These are phyloP conservation scores for Syncephalastrum monosporum DNA, from an alignment of 371 early-diverging fungal species.

Conservation along the genomic window DNA sequence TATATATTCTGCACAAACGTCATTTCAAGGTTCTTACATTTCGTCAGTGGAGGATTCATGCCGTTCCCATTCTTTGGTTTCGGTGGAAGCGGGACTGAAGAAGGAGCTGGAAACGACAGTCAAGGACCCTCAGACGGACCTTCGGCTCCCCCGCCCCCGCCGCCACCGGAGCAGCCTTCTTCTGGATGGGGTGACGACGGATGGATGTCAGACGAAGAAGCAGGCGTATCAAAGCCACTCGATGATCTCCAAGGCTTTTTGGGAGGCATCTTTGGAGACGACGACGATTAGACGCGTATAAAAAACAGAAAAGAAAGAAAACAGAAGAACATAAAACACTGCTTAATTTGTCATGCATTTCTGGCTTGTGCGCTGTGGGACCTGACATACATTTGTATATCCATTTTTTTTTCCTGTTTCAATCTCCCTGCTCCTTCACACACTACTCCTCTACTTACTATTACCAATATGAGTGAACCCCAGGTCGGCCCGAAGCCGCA, in stretches of 20 bases:
- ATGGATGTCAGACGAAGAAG: slow-evolving; percentile 43
- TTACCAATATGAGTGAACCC: slow-evolving; percentile 1
- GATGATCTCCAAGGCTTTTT: slow-evolving; percentile 32
- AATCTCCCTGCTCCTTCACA: neutral
- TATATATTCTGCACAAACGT: neutral
- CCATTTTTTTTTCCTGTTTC: neutral
- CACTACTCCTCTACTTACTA: neutral
- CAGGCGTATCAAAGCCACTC: slow-evolving; percentile 37
- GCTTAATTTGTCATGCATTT: slow-evolving; percentile 2
- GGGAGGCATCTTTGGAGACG: slow-evolving; percentile 10
- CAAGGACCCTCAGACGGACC: slow-evolving; percentile 5
- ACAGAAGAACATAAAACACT: slow-evolving; percentile 1
- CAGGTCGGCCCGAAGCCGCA: slow-evolving; percentile 26
- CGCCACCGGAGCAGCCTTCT: slow-evolving; percentile 9
- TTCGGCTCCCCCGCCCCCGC: slow-evolving; percentile 7
- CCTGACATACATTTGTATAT: neutral
- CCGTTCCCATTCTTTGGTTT: slow-evolving; percentile 49
- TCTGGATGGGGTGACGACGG: slow-evolving; percentile 32
- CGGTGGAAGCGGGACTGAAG: slow-evolving; percentile 23
- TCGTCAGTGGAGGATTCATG: slow-evolving; percentile 36
- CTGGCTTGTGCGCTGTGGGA: neutral
- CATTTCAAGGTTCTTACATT: neutral
- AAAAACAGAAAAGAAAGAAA: too few species aligned
- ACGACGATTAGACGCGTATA: neutral
- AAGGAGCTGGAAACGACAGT: neutral